Conservation (phyloP, 257 asterid species). For the Nyctanthes arbortristis region DNA sequence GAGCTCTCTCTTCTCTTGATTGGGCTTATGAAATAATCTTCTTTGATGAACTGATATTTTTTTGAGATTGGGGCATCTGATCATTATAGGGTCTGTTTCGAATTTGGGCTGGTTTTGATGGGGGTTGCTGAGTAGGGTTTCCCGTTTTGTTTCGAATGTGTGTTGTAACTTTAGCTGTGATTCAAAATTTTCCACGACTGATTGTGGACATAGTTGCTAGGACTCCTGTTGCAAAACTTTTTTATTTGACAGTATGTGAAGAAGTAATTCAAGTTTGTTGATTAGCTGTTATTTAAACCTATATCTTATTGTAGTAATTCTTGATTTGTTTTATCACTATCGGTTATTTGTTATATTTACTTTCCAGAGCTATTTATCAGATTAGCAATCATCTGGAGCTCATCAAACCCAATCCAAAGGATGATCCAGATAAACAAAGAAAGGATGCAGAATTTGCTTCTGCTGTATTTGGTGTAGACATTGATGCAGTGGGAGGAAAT, state of each 20-base stretch:
- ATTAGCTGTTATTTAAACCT: neutral
- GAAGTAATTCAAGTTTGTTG: neutral
- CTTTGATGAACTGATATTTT: neutral
- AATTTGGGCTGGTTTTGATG: no score
- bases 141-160: neutral
- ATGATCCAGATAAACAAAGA: slow-evolving; percentile 77
- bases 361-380: slow-evolving; percentile 34
- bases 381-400: slow-evolving; percentile 97
- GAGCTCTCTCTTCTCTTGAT: neutral
- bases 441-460: slow-evolving; percentile 82
- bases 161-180: neutral
- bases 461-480: slow-evolving; percentile 67
- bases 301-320: neutral
- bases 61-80: no score
- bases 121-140: neutral
- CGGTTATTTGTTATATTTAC: slow-evolving; percentile 15
- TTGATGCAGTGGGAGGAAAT: slow-evolving; percentile 75
- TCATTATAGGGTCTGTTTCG: no score
- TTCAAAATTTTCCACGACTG: neutral
- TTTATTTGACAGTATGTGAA: neutral
- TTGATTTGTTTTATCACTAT: slow-evolving; percentile 4
- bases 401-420: slow-evolving; percentile 86
- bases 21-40: neutral
- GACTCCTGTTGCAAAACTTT: neutral
- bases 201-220: no score